These are phyloP conservation scores for Sabuloglossum arenarium DNA, from an alignment of 495 filamentous ascomycete genomes.

Conservation along the genomic window DNA sequence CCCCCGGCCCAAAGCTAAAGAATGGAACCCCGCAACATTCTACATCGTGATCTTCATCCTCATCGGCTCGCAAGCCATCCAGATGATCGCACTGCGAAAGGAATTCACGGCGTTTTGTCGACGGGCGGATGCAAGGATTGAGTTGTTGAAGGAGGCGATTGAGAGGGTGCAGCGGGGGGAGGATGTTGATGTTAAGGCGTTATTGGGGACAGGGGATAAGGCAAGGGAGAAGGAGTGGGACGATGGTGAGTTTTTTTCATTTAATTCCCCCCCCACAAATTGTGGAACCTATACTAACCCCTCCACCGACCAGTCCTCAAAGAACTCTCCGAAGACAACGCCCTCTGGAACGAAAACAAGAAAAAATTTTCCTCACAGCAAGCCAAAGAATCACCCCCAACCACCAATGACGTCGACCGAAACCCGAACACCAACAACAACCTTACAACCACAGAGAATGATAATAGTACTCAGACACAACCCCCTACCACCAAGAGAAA, in stretches of 20 bases:
- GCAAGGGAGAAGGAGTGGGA: conserved; percentile 73
- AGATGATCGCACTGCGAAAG: conserved; percentile 64
- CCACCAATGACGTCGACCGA: too few species aligned
- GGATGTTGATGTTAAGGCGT: conserved; percentile 69
- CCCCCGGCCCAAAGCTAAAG: conserved; percentile 30
- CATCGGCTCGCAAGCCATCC: conserved; percentile 85
- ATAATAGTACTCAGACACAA: neutral
- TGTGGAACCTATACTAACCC: neutral
- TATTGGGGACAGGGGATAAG: conserved; percentile 60
- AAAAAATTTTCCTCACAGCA: neutral
- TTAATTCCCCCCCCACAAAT: neutral
- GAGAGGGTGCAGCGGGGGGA: conserved; percentile 67
- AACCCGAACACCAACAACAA: too few species aligned
- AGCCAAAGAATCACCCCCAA: neutral
- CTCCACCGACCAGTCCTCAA: neutral
- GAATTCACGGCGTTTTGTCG: conserved; percentile 51
- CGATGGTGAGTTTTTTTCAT: conserved; percentile 34
- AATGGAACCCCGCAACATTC: conserved; percentile 86
- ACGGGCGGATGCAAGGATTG: conserved; percentile 59
- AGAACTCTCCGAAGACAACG: neutral
- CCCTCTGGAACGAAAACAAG: neutral
- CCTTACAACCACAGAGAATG: too few species aligned
- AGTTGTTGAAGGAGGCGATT: conserved; percentile 58
- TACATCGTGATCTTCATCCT: conserved; percentile 81
- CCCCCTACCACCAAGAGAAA: neutral